phyloP scores from a whole-genome alignment of 2,329 filamentous ascomycete genomes.

The Hortaea werneckii region DNA sequence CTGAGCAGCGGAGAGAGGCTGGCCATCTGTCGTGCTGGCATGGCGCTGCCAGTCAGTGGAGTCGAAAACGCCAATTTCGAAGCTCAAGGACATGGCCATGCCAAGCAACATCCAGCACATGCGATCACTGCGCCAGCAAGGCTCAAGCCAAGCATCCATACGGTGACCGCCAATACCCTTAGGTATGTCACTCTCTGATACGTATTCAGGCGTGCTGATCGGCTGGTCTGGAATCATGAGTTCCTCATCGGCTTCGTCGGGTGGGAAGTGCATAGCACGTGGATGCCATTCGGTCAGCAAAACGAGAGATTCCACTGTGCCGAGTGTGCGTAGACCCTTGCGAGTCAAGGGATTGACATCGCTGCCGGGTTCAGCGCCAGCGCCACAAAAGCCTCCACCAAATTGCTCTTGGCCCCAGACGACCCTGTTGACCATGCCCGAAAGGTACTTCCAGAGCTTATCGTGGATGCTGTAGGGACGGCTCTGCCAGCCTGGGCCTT shows the following conservation, averaged over 20 bases:
- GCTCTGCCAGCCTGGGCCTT: conserved; percentile 69
- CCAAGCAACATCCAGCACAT: conserved; percentile 98
- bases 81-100: conserved; percentile 78
- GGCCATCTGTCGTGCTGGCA: conserved; percentile 42
- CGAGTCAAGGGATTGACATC: conserved; percentile 50
- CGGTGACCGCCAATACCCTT: conserved; percentile 67
- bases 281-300: conserved; percentile 97
- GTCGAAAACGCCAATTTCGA: conserved; percentile 93
- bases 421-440: conserved; percentile 89
- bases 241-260: conserved; percentile 55
- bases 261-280: conserved; percentile 83
- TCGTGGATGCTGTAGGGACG: conserved; percentile 88
- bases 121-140: conserved; percentile 79
- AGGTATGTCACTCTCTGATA: conserved; percentile 41
- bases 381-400: conserved; percentile 74
- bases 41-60: conserved; percentile 52
- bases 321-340: conserved; percentile 72
- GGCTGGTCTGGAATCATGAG: conserved; percentile 60
- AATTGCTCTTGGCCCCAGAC: conserved; percentile 96
- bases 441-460: conserved; percentile 86
- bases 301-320: conserved; percentile 88
- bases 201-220: conserved; percentile 49
- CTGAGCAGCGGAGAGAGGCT: conserved; percentile 37
- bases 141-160: conserved; percentile 93
- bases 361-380: conserved; percentile 56